Evolutionary conservation across 495 filamentous ascomycete genomes (phyloP).

Genomic region (Tetracladium marchalianum): DNA sequence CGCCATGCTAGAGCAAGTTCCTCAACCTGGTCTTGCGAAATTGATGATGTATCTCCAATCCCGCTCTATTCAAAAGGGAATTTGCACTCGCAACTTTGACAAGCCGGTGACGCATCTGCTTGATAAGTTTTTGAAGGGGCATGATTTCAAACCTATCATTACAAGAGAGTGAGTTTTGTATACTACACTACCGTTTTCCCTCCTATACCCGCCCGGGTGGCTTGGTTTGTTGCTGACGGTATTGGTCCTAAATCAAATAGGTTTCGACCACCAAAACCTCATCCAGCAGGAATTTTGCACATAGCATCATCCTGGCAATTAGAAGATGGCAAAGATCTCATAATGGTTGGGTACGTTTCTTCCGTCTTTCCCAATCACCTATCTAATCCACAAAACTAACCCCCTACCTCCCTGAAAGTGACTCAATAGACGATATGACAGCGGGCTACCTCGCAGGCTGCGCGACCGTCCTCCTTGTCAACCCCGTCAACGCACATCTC

Average conservation of each 20-base stretch:
- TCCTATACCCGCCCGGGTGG: no score
- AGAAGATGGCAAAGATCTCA: slow-evolving; percentile 19
- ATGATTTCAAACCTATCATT: slow-evolving; percentile 70
- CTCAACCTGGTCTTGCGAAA: slow-evolving; percentile 64
- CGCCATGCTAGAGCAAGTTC: slow-evolving; percentile 68
- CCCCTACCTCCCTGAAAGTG: slow-evolving; percentile 34
- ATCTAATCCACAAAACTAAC: not conserved
- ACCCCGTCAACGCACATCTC: slow-evolving; percentile 67
- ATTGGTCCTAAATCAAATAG: no score
- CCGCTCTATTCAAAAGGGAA: slow-evolving; percentile 56
- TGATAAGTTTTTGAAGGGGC: slow-evolving; percentile 54
- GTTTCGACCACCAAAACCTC: slow-evolving; percentile 75
- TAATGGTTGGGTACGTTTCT: slow-evolving; percentile 26
- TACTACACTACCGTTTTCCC: no score
- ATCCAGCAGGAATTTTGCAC: slow-evolving; percentile 77
- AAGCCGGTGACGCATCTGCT: slow-evolving; percentile 56
- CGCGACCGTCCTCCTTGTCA: slow-evolving; percentile 78
- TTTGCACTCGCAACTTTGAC: slow-evolving; percentile 95
- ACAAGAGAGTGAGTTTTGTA: slow-evolving; percentile 56
- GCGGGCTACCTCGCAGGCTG: slow-evolving; percentile 78
- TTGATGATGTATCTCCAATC: slow-evolving; percentile 75
- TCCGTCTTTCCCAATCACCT: not conserved
- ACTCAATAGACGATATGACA: slow-evolving; percentile 90
- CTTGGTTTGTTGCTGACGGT: no score
- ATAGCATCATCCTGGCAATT: slow-evolving; percentile 64